phyloP scores from a whole-genome alignment of 1,284 basidiomycete genomes.

The Ustilago nuda region DNA sequence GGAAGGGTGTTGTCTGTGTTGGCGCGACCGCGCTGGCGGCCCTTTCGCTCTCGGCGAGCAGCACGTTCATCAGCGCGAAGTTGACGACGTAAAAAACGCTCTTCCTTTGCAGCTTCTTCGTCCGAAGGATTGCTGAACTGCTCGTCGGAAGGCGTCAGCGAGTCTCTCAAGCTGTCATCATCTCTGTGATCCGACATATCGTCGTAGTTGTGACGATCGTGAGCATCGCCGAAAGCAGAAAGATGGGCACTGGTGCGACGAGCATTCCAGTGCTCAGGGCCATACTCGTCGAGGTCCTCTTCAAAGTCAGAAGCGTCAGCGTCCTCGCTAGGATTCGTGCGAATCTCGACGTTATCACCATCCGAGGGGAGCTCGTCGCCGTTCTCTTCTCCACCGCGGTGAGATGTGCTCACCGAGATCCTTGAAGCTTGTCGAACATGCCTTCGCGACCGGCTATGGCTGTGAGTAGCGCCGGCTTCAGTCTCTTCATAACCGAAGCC shows the following conservation, averaged over 20 bases:
- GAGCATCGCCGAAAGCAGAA: conserved; percentile 25
- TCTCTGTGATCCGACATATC: conserved; percentile 18
- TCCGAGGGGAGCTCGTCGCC: conserved; percentile 22
- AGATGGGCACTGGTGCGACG: conserved; percentile 27
- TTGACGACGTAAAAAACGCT: conserved; percentile 42
- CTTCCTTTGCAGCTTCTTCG: conserved; percentile 56
- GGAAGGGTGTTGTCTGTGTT: conserved; percentile 55
- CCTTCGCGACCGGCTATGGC: background rate
- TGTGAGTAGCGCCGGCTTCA: background rate
- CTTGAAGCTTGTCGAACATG: conserved; percentile 41
- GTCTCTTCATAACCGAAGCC: conserved; percentile 60
- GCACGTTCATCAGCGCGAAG: conserved; percentile 37
- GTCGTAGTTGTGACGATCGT: conserved; percentile 12
- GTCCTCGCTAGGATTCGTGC: conserved; percentile 63
- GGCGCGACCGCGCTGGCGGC: conserved; percentile 34
- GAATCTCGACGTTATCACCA: conserved; percentile 45
- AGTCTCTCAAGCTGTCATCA: conserved; percentile 38
- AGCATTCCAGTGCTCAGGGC: conserved; percentile 31
- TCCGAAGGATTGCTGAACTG: conserved; percentile 64
- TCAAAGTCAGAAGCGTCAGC: conserved; percentile 59
- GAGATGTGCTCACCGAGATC: conserved; percentile 42
- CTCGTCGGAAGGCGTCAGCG: conserved; percentile 46
- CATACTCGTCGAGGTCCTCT: conserved; percentile 39
- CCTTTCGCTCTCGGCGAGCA: conserved; percentile 23
- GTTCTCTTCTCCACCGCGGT: conserved; percentile 27